Evolutionary conservation across 1,139 yeast genomes (phyloP).

Genomic region (Candida sanyaensis): DNA sequence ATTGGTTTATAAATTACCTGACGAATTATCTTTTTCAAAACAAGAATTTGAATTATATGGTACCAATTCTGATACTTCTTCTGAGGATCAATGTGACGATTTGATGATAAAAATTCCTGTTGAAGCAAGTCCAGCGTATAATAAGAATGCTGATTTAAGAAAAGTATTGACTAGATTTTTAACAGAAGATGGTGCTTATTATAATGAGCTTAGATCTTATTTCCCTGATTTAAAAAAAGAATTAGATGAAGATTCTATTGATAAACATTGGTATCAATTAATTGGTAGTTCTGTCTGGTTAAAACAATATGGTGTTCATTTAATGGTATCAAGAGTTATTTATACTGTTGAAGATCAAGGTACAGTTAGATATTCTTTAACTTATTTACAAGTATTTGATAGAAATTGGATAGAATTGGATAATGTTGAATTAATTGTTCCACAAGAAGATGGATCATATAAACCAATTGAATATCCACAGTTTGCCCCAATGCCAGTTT

Average conservation of each 20-base stretch:
- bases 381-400: slow-evolving; percentile 21
- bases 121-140: slow-evolving; percentile 1
- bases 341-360: slow-evolving; percentile 25
- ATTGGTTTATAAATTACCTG: neutral
- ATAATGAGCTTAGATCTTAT: neutral
- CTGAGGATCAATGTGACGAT: neutral
- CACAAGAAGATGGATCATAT: slow-evolving; percentile 1
- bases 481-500: slow-evolving; percentile 37
- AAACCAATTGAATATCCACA: slow-evolving; percentile 26
- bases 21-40: neutral
- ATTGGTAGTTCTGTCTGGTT: slow-evolving; percentile 36
- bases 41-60: slow-evolving; percentile 1
- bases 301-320: slow-evolving; percentile 33
- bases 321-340: slow-evolving; percentile 29
- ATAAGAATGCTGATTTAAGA: slow-evolving; percentile 13
- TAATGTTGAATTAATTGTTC: slow-evolving; percentile 21
- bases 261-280: slow-evolving; percentile 28
- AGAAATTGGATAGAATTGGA: slow-evolving; percentile 28
- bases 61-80: neutral
- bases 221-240: slow-evolving; percentile 1
- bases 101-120: neutral
- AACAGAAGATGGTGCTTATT: slow-evolving; percentile 6
- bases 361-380: slow-evolving; percentile 25
- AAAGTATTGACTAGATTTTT: slow-evolving; percentile 14
- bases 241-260: neutral